These are phyloP conservation scores for Lactarius psammicola DNA, from an alignment of 768 basidiomycete species.

Conservation along the genomic window DNA sequence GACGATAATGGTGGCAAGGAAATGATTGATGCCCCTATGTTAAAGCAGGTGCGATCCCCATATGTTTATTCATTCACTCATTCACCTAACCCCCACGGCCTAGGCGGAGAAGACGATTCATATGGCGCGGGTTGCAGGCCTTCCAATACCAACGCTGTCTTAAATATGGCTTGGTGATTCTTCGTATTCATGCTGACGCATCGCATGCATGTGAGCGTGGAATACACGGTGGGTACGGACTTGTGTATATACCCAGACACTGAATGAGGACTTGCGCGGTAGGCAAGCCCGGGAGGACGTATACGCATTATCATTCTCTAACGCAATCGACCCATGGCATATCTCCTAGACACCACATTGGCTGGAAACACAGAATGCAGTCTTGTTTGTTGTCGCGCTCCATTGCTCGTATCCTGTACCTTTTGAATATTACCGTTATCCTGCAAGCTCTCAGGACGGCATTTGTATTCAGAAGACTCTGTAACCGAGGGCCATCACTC, in stretches of 20 bases:
- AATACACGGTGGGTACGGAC: not conserved
- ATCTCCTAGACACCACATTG: not conserved
- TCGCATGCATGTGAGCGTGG: not conserved
- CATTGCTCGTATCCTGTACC: not conserved
- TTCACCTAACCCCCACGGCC: not conserved
- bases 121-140: conserved; percentile 21
- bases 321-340: not conserved
- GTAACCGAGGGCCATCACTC: not conserved
- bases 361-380: not conserved
- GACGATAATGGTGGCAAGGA: conserved; percentile 52
- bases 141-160: conserved; percentile 16
- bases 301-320: not conserved
- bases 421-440: not conserved
- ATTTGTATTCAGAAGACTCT: not conserved
- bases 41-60: conserved; percentile 60
- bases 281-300: not conserved
- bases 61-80: not conserved
- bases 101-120: conserved; percentile 27
- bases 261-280: not conserved
- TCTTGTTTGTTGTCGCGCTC: not conserved
- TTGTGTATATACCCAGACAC: not conserved
- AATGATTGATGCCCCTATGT: conserved; percentile 93
- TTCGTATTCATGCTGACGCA: not conserved
- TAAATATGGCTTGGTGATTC: not conserved
- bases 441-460: not conserved